Evolutionary conservation across 176 grass and related monocot genomes (phyloP).

Genomic region (bread wheat (Triticum aestivum)): DNA sequence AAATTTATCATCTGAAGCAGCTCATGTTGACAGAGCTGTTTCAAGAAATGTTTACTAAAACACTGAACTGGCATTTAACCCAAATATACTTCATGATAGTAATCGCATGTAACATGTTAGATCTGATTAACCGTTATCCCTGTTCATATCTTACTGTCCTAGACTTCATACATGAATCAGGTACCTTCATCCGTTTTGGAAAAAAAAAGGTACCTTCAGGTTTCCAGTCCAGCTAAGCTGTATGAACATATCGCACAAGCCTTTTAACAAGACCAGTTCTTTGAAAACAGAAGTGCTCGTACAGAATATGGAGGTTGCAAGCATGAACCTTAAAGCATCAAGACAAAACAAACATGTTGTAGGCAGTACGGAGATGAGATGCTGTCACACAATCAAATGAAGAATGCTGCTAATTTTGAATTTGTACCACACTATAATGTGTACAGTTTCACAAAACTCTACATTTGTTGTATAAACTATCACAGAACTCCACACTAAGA

Average conservation of each 20-base stretch:
- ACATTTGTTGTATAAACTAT: background rate
- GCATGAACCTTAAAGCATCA: background rate
- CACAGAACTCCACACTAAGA: background rate
- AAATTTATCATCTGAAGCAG: constrained; percentile 18
- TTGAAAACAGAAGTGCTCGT: background rate
- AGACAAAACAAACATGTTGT: background rate
- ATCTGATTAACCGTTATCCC: background rate
- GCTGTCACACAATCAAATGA: background rate
- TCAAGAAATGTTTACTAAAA: background rate
- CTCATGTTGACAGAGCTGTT: background rate
- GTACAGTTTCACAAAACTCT: background rate
- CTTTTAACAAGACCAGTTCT: background rate
- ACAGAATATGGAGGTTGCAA: background rate
- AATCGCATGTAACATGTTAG: background rate
- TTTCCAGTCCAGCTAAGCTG: background rate
- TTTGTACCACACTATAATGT: background rate
- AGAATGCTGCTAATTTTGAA: background rate
- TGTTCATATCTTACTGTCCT: background rate
- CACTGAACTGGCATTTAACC: constrained; percentile 3
- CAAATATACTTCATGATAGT: background rate
- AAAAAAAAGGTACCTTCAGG: background rate
- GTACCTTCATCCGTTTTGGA: background rate
- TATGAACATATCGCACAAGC: background rate
- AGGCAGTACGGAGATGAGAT: background rate
- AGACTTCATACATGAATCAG: background rate